Conservation (phyloP, 1,284 basidiomycete genomes). For the Moesziomyces sp. region DNA sequence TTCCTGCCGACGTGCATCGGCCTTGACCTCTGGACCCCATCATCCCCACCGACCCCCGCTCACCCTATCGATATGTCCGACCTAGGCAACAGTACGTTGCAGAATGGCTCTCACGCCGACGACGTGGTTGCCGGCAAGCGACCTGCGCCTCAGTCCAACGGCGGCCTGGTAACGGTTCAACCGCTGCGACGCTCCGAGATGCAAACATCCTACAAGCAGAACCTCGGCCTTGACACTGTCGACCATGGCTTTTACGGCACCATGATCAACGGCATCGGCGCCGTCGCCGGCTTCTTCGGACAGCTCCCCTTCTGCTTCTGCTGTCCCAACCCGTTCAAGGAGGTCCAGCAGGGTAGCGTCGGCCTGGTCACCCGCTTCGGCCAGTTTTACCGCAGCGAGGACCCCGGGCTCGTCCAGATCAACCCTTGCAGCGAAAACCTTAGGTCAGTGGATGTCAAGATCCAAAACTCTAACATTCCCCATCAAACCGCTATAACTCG, state of each 20-base stretch:
- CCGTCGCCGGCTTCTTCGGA: constrained; percentile 71
- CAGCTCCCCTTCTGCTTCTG: constrained; percentile 78
- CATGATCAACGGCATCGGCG: constrained; percentile 54
- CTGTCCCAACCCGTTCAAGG: constrained; percentile 75
- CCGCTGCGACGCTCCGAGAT: constrained; percentile 79
- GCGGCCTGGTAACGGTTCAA: constrained; percentile 72
- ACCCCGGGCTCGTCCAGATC: constrained; percentile 89
- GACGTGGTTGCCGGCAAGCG: constrained; percentile 14
- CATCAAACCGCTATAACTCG: constrained; percentile 76
- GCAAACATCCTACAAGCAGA: constrained; percentile 58
- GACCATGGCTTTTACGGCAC: constrained; percentile 58
- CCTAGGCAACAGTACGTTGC: constrained; percentile 18
- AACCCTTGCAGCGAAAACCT: constrained; percentile 88
- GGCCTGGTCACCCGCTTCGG: constrained; percentile 90
- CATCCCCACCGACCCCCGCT: background rate
- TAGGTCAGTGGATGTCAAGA: constrained; percentile 83
- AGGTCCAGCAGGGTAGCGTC: constrained; percentile 86
- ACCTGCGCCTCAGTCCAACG: constrained; percentile 12
- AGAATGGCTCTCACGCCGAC: constrained; percentile 6
- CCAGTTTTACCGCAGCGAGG: constrained; percentile 92
- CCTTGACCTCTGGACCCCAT: background rate
- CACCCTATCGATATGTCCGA: constrained; percentile 14
- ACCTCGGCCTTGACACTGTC: constrained; percentile 43
- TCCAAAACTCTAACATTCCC: constrained; percentile 87
- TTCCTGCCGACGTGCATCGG: too few relatives aligned